phyloP scores from a whole-genome alignment of 495 filamentous ascomycete species.

The Hypomontagnella monticulosa region DNA sequence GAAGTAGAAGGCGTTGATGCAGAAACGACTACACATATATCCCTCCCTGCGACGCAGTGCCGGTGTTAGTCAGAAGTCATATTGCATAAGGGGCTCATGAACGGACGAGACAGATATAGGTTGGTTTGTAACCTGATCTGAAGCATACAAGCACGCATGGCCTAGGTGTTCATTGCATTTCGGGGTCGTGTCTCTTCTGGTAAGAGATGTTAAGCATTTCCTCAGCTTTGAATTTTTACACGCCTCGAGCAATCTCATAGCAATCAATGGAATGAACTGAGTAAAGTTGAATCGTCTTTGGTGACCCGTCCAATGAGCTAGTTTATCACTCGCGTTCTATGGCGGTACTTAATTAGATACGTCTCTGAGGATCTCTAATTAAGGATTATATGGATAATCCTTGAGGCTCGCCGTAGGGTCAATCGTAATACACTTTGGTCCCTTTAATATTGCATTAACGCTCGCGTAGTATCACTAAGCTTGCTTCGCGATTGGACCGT shows the following conservation, averaged over 20 bases:
- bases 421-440: too few species aligned
- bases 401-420: too few species aligned
- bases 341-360: too few species aligned
- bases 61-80: conserved; percentile 22
- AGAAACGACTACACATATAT: conserved; percentile 16
- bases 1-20: conserved; percentile 32
- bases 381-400: too few species aligned
- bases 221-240: conserved; percentile 22
- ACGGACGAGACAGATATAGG: conserved; percentile 1
- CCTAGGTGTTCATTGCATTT: conserved; percentile 31
- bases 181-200: conserved; percentile 38
- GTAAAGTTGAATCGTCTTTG: not conserved
- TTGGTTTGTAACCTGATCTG: conserved; percentile 16
- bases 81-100: conserved; percentile 36
- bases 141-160: conserved; percentile 28
- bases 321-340: not conserved
- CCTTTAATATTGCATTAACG: too few species aligned
- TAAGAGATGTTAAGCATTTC: conserved; percentile 31
- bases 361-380: too few species aligned
- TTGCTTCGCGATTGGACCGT: too few species aligned
- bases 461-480: too few species aligned
- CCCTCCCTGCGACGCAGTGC: conserved; percentile 12
- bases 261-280: conserved; percentile 28
- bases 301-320: too few species aligned
- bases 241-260: conserved; percentile 30